Evolutionary conservation across 2,329 filamentous ascomycete genomes (phyloP).

Genomic region (Xylariomycetidae sp.): DNA sequence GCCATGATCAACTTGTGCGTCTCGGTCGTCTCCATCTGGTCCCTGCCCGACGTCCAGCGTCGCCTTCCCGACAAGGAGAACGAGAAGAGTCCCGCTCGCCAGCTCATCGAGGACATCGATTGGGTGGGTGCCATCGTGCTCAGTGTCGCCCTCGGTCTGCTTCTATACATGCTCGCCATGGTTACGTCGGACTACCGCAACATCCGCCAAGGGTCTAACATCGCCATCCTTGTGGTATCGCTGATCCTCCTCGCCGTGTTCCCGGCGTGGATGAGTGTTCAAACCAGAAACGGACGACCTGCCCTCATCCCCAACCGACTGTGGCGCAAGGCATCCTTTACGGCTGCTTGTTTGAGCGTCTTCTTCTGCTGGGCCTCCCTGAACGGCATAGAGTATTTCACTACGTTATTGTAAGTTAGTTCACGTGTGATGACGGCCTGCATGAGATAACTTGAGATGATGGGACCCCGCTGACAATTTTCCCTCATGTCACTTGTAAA

Average conservation of each 20-base stretch:
- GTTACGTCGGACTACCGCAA: conserved; percentile 31
- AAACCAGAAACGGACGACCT: conserved; percentile 15
- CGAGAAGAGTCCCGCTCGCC: conserved; percentile 7
- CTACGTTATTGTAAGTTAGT: conserved; percentile 37
- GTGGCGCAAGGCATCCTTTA: conserved; percentile 51
- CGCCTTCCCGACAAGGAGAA: conserved; percentile 2
- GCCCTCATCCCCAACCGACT: conserved; percentile 53
- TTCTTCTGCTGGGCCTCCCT: conserved; percentile 36
- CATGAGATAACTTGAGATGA: no score
- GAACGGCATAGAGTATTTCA: conserved; percentile 39
- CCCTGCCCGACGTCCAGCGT: conserved; percentile 19
- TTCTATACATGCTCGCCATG: conserved; percentile 40
- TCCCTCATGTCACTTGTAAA: conserved; percentile 16
- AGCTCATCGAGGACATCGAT: conserved; percentile 33
- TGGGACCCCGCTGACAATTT: neutral
- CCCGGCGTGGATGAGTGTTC: conserved; percentile 34
- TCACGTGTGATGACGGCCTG: no score
- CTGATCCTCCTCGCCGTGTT: conserved; percentile 39
- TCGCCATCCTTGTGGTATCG: conserved; percentile 36
- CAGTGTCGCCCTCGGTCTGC: conserved; percentile 33
- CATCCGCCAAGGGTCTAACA: conserved; percentile 33
- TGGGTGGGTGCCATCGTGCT: conserved; percentile 40
- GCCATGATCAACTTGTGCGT: conserved; percentile 20
- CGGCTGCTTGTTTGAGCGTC: conserved; percentile 43
- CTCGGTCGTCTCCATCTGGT: conserved; percentile 21